Conservation (phyloP, 805 yeast genomes). For the Crinitomyces ghanaensis region DNA sequence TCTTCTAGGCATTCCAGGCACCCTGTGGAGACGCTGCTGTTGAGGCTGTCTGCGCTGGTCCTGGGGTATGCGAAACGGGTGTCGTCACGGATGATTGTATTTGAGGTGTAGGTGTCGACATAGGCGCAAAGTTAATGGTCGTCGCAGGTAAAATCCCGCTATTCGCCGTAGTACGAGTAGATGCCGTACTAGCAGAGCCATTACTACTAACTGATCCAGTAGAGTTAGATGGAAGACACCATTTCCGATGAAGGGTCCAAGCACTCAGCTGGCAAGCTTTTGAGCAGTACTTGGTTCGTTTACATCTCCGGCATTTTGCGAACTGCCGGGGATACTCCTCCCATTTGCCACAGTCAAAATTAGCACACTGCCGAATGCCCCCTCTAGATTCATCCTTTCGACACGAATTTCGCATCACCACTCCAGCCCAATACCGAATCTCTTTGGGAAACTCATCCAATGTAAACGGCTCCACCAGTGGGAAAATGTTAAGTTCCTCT, state of each 20-base stretch:
- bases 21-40: too few species aligned
- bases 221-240: constrained; percentile 43
- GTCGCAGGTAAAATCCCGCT: too few species aligned
- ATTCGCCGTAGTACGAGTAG: too few species aligned
- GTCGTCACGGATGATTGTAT: not conserved
- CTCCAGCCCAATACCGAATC: constrained; percentile 92
- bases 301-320: constrained; percentile 90
- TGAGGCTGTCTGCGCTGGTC: not conserved
- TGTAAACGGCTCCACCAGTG: constrained; percentile 86
- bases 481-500: constrained; percentile 55
- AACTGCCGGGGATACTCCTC: constrained; percentile 82
- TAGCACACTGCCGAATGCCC: constrained; percentile 92
- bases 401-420: constrained; percentile 94
- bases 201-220: constrained; percentile 8
- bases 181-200: constrained; percentile 3
- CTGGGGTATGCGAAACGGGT: not conserved
- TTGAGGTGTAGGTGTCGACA: constrained; percentile 1
- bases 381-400: constrained; percentile 78
- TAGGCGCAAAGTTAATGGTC: too few species aligned
- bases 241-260: constrained; percentile 86
- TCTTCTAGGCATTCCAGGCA: too few species aligned
- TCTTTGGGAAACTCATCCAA: constrained; percentile 58
- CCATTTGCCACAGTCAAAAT: constrained; percentile 89
- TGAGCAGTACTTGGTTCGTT: constrained; percentile 89
- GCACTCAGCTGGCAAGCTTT: constrained; percentile 84